Evolutionary conservation across 2,329 filamentous ascomycete genomes (phyloP), one percentile per base, ranked within the genome.

Genomic region (Diaporthe sp.): DNA sequence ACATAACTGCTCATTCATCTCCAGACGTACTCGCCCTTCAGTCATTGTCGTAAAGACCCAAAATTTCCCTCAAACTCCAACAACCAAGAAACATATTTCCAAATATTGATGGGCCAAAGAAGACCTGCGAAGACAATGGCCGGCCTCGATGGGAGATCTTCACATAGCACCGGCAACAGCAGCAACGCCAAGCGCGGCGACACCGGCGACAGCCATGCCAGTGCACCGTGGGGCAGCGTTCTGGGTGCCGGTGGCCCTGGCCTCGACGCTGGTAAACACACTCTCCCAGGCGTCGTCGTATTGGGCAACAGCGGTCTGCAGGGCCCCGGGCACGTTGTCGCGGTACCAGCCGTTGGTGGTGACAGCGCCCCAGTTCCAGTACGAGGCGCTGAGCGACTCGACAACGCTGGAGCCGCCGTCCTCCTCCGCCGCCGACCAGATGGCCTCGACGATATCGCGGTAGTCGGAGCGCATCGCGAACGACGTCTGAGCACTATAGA

Each of bases 401-500:
- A 73, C 71, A 19, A 73, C 76, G n/a, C 70, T 44, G 35, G 70
- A 56, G 44, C 58, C 70, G 25, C 70, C 76, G 35, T 69, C 70
- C 32, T 73, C 27, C 42, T 73, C 69, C 22, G 74, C 77, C 8
- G 77, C 77, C 15, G 69, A 74, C 42, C 71, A 71, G 66, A 78
- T 77, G 66, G 73, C 76, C 15, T 72, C 44, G 51, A 76, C 32
- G 65, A 78, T 78, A 47, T 75, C 65, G n/a, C 47, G 53, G 61
- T 77, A 78, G 71, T 78, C 73, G 50, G 73, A 22, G 22, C 76
- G 77, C 30, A 39, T 47, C 10, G 39, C 70, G 53, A 78, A 78
- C 3, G 77, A 78, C n/a, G 68, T 72, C 65, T 77, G 71, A 12
- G 77, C 73, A 22, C 74, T 72, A 75, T 78, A 78, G 50, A 77